Conservation (phyloP, 2,329 filamentous ascomycete species). For the Cercospora nicotianae region DNA sequence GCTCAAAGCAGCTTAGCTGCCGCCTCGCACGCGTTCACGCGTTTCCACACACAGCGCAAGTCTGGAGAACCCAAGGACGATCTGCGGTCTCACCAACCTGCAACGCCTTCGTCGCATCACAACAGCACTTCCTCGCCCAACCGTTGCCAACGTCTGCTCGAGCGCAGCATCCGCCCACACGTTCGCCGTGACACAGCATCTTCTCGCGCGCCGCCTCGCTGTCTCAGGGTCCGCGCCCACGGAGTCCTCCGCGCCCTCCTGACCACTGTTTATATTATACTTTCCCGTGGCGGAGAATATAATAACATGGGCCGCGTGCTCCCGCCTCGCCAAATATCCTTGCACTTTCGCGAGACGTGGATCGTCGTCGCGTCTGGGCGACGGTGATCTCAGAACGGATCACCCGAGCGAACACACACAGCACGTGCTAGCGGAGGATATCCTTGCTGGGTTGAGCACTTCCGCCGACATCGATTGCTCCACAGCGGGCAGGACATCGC, state of each 20-base stretch:
- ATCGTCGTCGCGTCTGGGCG: background rate
- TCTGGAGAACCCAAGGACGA: background rate
- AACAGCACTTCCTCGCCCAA: background rate
- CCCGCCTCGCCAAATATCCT: background rate
- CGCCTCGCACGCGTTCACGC: background rate
- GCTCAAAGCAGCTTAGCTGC: background rate
- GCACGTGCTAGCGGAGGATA: background rate
- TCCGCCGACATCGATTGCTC: background rate
- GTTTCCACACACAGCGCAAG: background rate
- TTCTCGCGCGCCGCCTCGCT: background rate
- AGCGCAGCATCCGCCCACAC: background rate
- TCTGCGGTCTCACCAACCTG: background rate
- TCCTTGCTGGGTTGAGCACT: background rate
- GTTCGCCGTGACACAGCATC: background rate
- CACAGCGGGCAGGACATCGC: background rate
- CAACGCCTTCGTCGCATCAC: background rate
- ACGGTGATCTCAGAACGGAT: background rate
- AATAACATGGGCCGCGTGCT: background rate
- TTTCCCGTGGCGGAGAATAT: background rate
- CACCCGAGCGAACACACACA: background rate
- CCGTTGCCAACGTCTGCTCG: background rate
- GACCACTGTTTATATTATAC: background rate
- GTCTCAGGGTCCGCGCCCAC: background rate
- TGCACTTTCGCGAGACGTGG: background rate
- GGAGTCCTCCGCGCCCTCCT: background rate